Evolutionary conservation across 441 rosid genomes (phyloP).

Genomic region (Rhodomyrtus psidioides): DNA sequence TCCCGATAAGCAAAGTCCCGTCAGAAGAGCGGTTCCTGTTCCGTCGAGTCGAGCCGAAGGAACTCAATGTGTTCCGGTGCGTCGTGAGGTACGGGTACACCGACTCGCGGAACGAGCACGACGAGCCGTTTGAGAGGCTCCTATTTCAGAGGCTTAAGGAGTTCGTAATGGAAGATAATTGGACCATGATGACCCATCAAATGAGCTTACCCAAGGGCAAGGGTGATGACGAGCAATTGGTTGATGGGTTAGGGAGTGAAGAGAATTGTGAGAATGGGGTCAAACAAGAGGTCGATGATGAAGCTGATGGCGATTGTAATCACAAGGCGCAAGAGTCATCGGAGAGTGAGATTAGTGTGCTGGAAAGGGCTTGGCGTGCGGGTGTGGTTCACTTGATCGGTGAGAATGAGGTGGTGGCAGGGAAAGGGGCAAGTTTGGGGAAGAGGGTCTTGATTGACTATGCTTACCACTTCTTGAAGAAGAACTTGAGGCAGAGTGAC

Average conservation of each 20-base stretch:
- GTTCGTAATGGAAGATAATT: conserved; percentile 19
- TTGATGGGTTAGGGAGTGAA: background rate
- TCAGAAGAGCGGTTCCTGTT: conserved; percentile 33
- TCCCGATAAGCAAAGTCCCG: conserved; percentile 32
- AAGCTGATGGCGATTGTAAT: background rate
- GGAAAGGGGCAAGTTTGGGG: conserved; percentile 23
- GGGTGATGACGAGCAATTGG: background rate
- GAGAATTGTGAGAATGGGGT: background rate
- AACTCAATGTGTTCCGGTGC: conserved; percentile 33
- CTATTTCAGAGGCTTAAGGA: conserved; percentile 31
- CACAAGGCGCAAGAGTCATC: background rate
- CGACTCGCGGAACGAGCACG: conserved; percentile 20
- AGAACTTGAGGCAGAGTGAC: conserved; percentile 34
- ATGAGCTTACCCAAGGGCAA: background rate
- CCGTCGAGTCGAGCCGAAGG: conserved; percentile 26
- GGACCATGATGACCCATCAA: background rate
- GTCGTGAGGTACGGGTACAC: conserved; percentile 50
- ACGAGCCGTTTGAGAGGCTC: conserved; percentile 31
- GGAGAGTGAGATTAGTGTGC: conserved; percentile 15
- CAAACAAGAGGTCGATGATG: background rate
- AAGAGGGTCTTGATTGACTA: conserved; percentile 42
- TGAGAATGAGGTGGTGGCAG: conserved; percentile 39
- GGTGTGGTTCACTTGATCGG: conserved; percentile 55
- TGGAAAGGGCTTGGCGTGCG: conserved; percentile 20
- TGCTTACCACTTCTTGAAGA: conserved; percentile 40